These are phyloP conservation scores for Nigrospora osmanthi DNA, from an alignment of 2,329 filamentous ascomycete species.

Conservation along the genomic window DNA sequence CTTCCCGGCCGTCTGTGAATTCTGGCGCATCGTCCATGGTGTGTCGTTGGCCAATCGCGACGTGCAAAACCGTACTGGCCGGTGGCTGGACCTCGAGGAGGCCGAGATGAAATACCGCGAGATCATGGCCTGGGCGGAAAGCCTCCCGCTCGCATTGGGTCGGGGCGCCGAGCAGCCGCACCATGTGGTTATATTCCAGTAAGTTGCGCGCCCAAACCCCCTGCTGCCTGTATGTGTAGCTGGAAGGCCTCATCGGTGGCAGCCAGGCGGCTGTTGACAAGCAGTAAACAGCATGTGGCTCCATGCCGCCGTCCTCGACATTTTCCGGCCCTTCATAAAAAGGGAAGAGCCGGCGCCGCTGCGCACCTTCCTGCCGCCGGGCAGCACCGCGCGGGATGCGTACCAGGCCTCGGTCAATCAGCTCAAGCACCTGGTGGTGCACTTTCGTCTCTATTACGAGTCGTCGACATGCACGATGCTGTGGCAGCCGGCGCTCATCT, in stretches of 20 bases:
- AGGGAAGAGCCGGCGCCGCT: conserved; percentile 5
- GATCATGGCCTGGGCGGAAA: conserved; percentile 27
- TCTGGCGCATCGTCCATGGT: conserved; percentile 28
- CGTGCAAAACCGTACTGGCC: no score
- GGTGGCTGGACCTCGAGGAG: no score
- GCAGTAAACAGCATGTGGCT: conserved; percentile 26
- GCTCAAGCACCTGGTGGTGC: conserved; percentile 27
- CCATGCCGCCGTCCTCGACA: conserved; percentile 26
- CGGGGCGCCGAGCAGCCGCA: conserved; percentile 17
- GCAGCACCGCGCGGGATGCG: conserved; percentile 19
- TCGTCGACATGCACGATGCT: conserved; percentile 26
- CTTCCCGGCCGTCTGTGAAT: conserved; percentile 22
- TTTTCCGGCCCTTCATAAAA: conserved; percentile 22
- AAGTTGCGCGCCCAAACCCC: conserved; percentile 5
- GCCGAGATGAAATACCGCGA: conserved; percentile 29
- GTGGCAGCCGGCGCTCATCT: conserved; percentile 31
- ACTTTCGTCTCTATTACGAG: conserved; percentile 24
- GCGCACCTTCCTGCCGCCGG: conserved; percentile 20
- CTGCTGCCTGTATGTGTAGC: no score
- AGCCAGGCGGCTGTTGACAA: background rate
- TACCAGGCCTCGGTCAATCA: conserved; percentile 26
- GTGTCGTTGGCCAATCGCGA: conserved; percentile 19
- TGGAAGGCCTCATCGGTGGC: background rate
- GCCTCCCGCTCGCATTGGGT: conserved; percentile 15
- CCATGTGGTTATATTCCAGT: conserved; percentile 28